Conservation (phyloP, 2,329 filamentous ascomycete genomes). For the Sporothrix brasiliensis region DNA sequence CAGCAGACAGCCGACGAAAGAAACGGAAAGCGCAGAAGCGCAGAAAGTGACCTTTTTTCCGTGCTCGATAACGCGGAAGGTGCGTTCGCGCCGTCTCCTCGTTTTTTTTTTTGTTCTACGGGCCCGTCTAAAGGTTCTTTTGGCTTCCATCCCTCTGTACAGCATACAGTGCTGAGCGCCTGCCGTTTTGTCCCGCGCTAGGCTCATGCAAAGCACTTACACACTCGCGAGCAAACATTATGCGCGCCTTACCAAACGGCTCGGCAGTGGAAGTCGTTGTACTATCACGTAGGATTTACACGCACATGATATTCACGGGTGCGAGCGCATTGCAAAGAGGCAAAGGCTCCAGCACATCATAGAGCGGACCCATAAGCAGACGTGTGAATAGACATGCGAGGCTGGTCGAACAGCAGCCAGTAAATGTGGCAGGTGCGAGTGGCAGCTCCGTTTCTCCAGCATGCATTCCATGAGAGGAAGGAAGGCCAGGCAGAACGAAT, state of each 20-base stretch:
- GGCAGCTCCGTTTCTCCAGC: neutral
- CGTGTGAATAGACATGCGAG: neutral
- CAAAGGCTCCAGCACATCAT: neutral
- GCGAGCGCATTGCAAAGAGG: neutral
- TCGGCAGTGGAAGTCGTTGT: neutral
- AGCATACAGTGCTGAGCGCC: neutral
- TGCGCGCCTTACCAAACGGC: neutral
- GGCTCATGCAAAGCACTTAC: neutral
- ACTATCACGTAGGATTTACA: neutral
- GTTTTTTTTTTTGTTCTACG: slow-evolving; percentile 13
- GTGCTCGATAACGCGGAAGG: slow-evolving; percentile 2
- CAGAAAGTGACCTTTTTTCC: neutral
- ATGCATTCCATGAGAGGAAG: neutral
- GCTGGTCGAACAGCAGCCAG: neutral
- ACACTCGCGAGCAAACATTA: neutral
- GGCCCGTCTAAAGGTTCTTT: slow-evolving; percentile 23
- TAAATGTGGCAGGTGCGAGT: neutral
- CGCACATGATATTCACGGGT: neutral
- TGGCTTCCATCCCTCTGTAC: slow-evolving; percentile 8
- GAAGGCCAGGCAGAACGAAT: neutral
- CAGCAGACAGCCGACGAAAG: slow-evolving; percentile 22
- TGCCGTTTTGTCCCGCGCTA: neutral
- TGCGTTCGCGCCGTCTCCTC: slow-evolving; percentile 6
- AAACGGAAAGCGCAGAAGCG: neutral
- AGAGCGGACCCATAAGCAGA: neutral